Evolutionary conservation across 2,329 filamentous ascomycete genomes (phyloP).

Genomic region (Neofusicoccum sp.): DNA sequence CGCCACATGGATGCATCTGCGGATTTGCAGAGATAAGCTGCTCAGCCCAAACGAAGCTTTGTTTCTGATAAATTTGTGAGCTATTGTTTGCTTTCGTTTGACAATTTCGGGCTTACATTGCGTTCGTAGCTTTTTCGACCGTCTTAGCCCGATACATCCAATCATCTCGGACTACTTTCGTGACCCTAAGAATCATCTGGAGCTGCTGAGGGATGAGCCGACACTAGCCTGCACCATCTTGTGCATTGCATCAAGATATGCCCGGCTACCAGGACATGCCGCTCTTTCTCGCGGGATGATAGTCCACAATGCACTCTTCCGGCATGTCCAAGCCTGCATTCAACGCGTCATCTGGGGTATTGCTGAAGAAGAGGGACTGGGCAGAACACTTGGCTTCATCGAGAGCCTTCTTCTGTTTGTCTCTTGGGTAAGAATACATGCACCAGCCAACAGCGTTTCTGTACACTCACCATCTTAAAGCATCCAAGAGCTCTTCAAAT

Average conservation of each 20-base stretch:
- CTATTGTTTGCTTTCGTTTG: not conserved
- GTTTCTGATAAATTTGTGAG: conserved; percentile 17
- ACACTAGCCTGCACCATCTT: conserved; percentile 15
- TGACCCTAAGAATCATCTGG: conserved; percentile 10
- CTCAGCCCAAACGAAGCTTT: conserved; percentile 12
- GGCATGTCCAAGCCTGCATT: conserved; percentile 2
- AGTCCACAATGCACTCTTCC: conserved; percentile 7
- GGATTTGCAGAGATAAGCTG: conserved; percentile 13
- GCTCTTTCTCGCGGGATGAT: not conserved
- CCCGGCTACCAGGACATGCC: conserved; percentile 10
- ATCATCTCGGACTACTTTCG: conserved; percentile 17
- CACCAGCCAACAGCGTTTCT: not conserved
- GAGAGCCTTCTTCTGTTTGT: conserved; percentile 6
- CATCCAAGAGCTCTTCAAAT: conserved; percentile 10
- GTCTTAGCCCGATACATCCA: conserved; percentile 1
- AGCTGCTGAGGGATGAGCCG: conserved; percentile 12
- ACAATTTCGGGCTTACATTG: not conserved
- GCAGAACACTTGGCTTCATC: conserved; percentile 7
- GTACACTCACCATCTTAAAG: not conserved
- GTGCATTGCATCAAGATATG: conserved; percentile 1
- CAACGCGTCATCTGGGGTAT: conserved; percentile 11
- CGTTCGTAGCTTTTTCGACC: conserved; percentile 3
- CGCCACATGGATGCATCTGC: conserved; percentile 14
- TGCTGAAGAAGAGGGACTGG: conserved; percentile 3
- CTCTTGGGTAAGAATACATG: not conserved